These are phyloP conservation scores for Hortiboletus flavorubellus DNA, from an alignment of 768 basidiomycete species.

Conservation along the genomic window DNA sequence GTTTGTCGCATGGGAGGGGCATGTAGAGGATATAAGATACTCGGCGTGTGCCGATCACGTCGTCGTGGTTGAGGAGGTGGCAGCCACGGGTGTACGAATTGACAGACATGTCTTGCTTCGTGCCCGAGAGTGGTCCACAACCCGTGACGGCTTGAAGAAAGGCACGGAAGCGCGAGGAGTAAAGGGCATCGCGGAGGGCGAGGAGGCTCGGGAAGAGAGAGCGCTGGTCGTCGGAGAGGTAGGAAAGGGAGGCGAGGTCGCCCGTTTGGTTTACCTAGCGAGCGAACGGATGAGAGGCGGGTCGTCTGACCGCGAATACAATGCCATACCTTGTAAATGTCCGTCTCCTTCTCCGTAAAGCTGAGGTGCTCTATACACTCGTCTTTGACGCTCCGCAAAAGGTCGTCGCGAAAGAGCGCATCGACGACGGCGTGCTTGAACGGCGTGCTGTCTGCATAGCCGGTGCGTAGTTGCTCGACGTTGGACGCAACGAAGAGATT, in stretches of 20 bases:
- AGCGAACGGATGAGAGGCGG: not conserved
- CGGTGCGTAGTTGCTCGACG: constrained; percentile 50
- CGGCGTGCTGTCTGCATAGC: constrained; percentile 60
- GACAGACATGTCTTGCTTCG: constrained; percentile 93
- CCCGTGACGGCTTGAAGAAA: constrained; percentile 87
- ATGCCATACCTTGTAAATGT: constrained; percentile 87
- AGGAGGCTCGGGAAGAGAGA: constrained; percentile 78
- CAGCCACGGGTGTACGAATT: constrained; percentile 89
- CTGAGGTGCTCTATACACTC: constrained; percentile 76
- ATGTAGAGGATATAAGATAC: constrained; percentile 98
- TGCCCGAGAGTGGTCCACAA: constrained; percentile 87
- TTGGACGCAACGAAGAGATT: constrained; percentile 56
- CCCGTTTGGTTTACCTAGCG: constrained; percentile 92
- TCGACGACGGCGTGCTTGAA: constrained; percentile 83
- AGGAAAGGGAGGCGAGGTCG: constrained; percentile 90
- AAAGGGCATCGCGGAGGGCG: constrained; percentile 85
- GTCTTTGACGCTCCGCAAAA: constrained; percentile 77
- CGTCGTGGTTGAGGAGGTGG: constrained; percentile 97
- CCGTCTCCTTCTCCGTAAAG: constrained; percentile 94
- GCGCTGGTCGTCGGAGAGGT: constrained; percentile 74
- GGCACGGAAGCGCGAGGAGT: constrained; percentile 75
- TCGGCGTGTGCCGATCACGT: constrained; percentile 91
- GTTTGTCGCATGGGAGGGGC: constrained; percentile 68
- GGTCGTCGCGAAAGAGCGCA: constrained; percentile 78
- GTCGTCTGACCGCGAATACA: not conserved